These are phyloP conservation scores for Colletotrichum kahawae DNA, from an alignment of 2,329 filamentous ascomycete species.

Conservation along the genomic window DNA sequence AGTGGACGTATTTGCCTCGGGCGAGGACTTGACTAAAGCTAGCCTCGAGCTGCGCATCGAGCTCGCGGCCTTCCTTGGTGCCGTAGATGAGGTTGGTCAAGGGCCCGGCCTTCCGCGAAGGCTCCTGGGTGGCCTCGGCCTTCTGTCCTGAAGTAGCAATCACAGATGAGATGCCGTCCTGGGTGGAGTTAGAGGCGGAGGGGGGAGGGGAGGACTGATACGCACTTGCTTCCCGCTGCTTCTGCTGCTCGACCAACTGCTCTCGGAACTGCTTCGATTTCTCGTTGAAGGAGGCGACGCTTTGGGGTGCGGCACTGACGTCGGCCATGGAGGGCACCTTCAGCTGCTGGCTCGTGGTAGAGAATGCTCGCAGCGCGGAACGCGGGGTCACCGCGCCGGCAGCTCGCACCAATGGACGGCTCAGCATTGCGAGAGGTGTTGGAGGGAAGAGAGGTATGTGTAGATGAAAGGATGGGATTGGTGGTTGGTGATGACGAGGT, in stretches of 20 bases:
- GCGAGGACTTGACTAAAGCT: constrained; percentile 96
- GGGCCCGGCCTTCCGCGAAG: constrained; percentile 71
- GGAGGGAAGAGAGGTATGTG: background rate
- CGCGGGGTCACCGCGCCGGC: constrained; percentile 49
- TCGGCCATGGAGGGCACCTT: constrained; percentile 83
- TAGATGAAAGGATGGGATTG: background rate
- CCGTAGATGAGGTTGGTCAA: constrained; percentile 93
- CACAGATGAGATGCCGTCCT: constrained; percentile 70
- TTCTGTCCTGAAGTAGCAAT: constrained; percentile 57
- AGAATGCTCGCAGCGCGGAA: constrained; percentile 60
- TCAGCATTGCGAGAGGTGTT: constrained; percentile 51
- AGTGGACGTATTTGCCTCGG: constrained; percentile 97
- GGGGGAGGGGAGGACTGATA: constrained; percentile 45
- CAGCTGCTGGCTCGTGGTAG: constrained; percentile 52
- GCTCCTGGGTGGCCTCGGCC: constrained; percentile 61
- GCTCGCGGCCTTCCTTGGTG: constrained; percentile 90
- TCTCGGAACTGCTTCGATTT: constrained; percentile 89
- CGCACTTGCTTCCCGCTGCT: constrained; percentile 86
- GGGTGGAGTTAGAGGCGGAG: constrained; percentile 44
- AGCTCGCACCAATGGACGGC: constrained; percentile 54
- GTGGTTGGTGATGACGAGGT: background rate
- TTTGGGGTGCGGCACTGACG: constrained; percentile 69
- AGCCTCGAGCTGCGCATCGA: constrained; percentile 94
- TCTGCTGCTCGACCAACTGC: constrained; percentile 76
- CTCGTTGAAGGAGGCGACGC: constrained; percentile 76